Evolutionary conservation across 345 rosid species (phyloP), one percentile per base, ranked within the genome.

Genomic region (Hibiscus mutabilis): DNA sequence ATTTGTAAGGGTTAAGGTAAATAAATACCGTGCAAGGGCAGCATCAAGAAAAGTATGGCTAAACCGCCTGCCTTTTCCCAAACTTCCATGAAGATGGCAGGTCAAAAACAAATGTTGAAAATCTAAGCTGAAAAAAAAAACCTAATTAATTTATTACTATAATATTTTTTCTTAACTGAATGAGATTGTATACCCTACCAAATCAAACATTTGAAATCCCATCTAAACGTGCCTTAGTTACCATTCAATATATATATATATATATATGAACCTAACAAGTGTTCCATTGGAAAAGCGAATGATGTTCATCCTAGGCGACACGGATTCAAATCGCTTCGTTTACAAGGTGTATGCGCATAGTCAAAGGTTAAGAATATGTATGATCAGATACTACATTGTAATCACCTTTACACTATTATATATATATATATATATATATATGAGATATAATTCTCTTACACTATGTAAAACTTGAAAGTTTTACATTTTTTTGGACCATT

Each of bases 181-280:
- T 75, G 80, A 75, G 88, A 79, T 75, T 68, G 82, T 66, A 81
- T 75, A 82, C 80, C 83, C 83, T 84, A 79, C 83, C 84, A 85
- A 82, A 82, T 79, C 81, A 71, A 85, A 71, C 76, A 75, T 78
- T 55, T 73, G 79, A 75, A 74, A 71, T 74, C 78, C 69, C 78
- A 77, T 71, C 72, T 72, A 73, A 69, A 78, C 70, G 40, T 68
- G n/a, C 77, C 70, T 73, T 33, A 60, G 76, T 68, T 75, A 64
- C 60, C 66, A 29, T 29, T 29, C 5, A 27, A 2, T 27, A 3
- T 27, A 27, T 27, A 0, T 29, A 29, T 29, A 29, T 29, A 29
- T 29, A 29, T 29, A 29, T 29, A 29, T 29, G n/a, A n/a, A n/a
- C n/a, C n/a, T n/a, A n/a, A n/a, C n/a, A n/a, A n/a, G n/a, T n/a